phyloP scores from a whole-genome alignment of 176 grass and related monocot species.

The Cenchrus fungigraminus region DNA sequence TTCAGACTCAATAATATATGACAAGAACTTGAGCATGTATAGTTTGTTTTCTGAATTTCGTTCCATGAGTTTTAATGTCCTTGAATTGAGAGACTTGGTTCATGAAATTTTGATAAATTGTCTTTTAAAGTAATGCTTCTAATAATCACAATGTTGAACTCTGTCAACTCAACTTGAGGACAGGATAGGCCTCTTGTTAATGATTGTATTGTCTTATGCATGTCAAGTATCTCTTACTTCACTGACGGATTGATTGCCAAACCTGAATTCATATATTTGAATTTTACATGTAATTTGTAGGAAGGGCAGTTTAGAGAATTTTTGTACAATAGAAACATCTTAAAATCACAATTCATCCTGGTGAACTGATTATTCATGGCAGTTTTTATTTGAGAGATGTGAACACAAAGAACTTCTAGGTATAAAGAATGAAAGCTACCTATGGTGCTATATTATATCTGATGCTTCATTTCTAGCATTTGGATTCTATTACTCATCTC shows the following conservation, averaged over 20 bases:
- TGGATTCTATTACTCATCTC: neutral
- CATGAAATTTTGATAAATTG: neutral
- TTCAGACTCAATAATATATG: neutral
- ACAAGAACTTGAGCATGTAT: neutral
- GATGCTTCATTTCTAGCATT: conserved; percentile 11
- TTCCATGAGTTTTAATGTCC: neutral
- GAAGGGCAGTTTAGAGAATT: neutral
- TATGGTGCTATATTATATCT: neutral
- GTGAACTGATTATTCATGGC: neutral
- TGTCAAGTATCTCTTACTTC: neutral
- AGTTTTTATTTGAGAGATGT: neutral
- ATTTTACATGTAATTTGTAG: neutral
- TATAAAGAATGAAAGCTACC: neutral
- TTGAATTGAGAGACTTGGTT: neutral
- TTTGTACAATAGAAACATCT: neutral
- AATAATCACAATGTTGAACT: neutral
- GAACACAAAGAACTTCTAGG: neutral
- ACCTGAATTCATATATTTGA: neutral
- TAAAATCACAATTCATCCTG: neutral
- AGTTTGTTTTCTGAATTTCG: neutral
- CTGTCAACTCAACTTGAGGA: neutral
- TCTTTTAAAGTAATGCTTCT: neutral
- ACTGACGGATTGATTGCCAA: neutral
- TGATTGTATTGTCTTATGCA: neutral
- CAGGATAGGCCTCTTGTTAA: neutral